phyloP scores from a whole-genome alignment of 2,329 filamentous ascomycete species.

The Daldinia eschscholtzii region DNA sequence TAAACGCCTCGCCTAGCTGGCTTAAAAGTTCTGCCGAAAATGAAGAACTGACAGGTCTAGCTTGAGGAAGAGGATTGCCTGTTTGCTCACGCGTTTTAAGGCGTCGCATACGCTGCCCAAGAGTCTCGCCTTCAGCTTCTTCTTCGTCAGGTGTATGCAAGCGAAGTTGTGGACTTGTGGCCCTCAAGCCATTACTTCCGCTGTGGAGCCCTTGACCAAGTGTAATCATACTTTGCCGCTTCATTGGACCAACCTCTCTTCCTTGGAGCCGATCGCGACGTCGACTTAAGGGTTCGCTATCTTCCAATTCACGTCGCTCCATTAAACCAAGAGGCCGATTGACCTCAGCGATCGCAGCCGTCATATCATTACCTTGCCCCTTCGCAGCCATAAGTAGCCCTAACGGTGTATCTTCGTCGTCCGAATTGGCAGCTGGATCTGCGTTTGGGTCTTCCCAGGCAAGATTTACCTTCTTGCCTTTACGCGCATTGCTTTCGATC shows the following conservation, averaged over 20 bases:
- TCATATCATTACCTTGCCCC: conserved; percentile 63
- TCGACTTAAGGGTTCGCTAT: conserved; percentile 87
- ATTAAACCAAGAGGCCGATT: conserved; percentile 79
- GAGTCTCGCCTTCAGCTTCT: conserved; percentile 73
- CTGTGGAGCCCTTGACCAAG: conserved; percentile 52
- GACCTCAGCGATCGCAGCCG: conserved; percentile 65
- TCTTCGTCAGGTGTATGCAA: conserved; percentile 57
- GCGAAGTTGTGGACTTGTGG: conserved; percentile 50
- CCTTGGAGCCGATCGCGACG: conserved; percentile 82
- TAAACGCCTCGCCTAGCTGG: conserved; percentile 68
- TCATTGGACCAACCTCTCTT: conserved; percentile 59
- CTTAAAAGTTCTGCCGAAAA: conserved; percentile 78
- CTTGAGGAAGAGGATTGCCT: conserved; percentile 62
- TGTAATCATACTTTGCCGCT: conserved; percentile 61
- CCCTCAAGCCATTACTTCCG: conserved; percentile 46
- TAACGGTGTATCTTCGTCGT: conserved; percentile 78
- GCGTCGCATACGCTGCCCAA: conserved; percentile 74
- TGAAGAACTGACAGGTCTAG: conserved; percentile 71
- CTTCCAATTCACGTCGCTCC: conserved; percentile 86
- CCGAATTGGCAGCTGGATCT: conserved; percentile 45
- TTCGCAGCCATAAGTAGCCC: conserved; percentile 80
- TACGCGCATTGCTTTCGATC: conserved; percentile 80
- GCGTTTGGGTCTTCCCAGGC: conserved; percentile 79
- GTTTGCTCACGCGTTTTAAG: conserved; percentile 69
- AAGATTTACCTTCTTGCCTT: conserved; percentile 81